Evolutionary conservation across 164 flowering plant genomes (phyloP), one percentile per base, ranked within the genome.

Genomic region (Berberis thunbergii): DNA sequence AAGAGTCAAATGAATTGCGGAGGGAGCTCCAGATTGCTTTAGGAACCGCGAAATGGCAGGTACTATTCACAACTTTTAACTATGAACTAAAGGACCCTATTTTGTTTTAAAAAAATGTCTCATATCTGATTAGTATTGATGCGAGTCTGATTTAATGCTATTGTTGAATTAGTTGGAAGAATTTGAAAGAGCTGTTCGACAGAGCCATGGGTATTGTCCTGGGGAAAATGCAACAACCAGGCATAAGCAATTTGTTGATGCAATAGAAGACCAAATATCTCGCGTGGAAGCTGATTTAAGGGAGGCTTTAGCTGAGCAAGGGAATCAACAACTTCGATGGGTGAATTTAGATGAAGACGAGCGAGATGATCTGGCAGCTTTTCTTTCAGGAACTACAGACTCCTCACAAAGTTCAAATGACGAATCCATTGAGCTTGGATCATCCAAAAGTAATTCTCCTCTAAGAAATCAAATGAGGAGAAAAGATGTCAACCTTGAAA

Each of bases 31-130:
- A 84, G 64, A 84, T 85, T 49, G 85, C 94, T 58, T 70, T 92
- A 63, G 93, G 97, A 41, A 92, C 93, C 49, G 86, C 97, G 12
- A 92, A 92, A 75, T 92, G 98, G 98, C 98, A 92, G 96, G 98
- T 86, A 49, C 2, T 7, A 6, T 2, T 48, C 10, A 11, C 50
- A 48, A 6, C 8, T 46, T 46, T 46, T 46, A 48, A 2, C 7
- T 6, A 46, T 8, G 8, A 48, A 48, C 50, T 48, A 2, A 4
- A 11, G 4, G 7, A 11, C 10, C 50, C 1, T 7, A 6, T 48
- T 0, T 48, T 48, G 7, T 48, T 48, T 48, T 48, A 1, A 6
- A 6, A n/a, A 48, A 48, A 46, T 46, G 5, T 46, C 8, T 46
- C 8, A 26, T 4, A 46, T 46, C 49, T 48, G 7, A 1, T 48